Base-by-base conservation (phyloP, 2,329 filamentous ascomycete genomes). In the Seiridium unicorne region DNA sequence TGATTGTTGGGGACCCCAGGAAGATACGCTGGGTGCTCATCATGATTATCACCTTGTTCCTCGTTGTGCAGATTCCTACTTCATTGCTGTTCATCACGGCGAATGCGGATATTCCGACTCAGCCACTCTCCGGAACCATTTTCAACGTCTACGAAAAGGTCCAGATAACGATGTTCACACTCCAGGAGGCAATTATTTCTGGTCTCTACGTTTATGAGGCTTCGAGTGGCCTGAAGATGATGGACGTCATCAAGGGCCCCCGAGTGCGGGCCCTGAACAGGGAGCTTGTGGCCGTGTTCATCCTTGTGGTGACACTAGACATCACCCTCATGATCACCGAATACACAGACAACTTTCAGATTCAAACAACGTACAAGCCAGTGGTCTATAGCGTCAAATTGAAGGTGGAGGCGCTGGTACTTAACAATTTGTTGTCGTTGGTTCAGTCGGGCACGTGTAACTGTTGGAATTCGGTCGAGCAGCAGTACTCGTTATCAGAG, bases 31-130 rank as follows among this genome's bases (percentile, higher is more conserved):
- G 73, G 47, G 77, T 86, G 2, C 74, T 87, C 11, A 77, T 72
- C 59, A 84, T 88, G 75, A 84, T 89, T 58, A 77, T 87, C 54
- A 73, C 77, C 62, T 79, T 85, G 64, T 74, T 77, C n/a, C 60
- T 87, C 46, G 63, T 85, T 51, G 70, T 85, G 11, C 81, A 87
- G 61, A 68, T 84, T 0, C 82, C 83, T 0, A 82, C 79, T 0
- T 83, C 74, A n/a, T 75, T 78, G 51, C 72, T 82, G 49, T 86
- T 77, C 38, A 68, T 65, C 42, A 49, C 55, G 13, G 51, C 58
- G 35, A 65, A 60, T 40, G 60, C 62, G 11, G 4, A 18, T 13
- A 48, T 26, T 5, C 40, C 34, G n/a, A 34, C 13, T 34, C n/a
- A 18, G 18, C 35, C 42, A 26, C 34, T 48, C 18, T n/a, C 55